Percentiles rank a stretch among this genome's conserved stretches.
Evolutionary conservation across 75 land plant genomes (phyloP).

Genomic region (Gnetum montanum): DNA sequence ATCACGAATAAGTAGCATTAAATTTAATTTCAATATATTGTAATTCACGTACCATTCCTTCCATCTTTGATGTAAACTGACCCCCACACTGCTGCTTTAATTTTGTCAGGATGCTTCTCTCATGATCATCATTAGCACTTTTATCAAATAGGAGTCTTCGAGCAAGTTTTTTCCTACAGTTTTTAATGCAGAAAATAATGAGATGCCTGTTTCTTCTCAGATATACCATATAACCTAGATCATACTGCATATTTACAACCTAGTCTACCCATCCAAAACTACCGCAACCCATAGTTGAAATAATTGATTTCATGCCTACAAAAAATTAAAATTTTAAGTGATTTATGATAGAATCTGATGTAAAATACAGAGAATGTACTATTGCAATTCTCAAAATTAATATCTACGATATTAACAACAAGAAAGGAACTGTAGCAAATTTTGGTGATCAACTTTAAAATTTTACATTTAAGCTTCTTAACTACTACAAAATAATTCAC

Average conservation of each 20-base stretch:
- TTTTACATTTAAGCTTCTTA: too few species aligned
- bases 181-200: neutral
- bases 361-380: too few species aligned
- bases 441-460: too few species aligned
- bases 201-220: too few species aligned
- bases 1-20: neutral
- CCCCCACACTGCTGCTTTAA: slow-evolving; percentile 98
- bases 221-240: neutral
- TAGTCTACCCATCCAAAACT: neutral
- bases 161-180: slow-evolving; percentile 86
- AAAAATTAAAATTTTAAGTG: too few species aligned
- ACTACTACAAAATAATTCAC: neutral
- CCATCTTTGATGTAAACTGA: slow-evolving; percentile 98
- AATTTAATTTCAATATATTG: too few species aligned
- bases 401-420: neutral
- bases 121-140: slow-evolving; percentile 98
- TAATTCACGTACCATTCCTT: slow-evolving; percentile 77
- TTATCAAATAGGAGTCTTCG: slow-evolving; percentile 89
- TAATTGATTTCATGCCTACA: too few species aligned
- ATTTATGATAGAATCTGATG: neutral
- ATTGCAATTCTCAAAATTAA: neutral
- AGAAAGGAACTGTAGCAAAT: neutral
- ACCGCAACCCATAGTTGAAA: neutral
- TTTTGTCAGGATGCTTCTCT: slow-evolving; percentile 90
- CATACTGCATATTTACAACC: neutral